These are phyloP conservation scores for Pseudogymnoascus sp. DNA, from an alignment of 2,329 filamentous ascomycete genomes.

Conservation along the genomic window DNA sequence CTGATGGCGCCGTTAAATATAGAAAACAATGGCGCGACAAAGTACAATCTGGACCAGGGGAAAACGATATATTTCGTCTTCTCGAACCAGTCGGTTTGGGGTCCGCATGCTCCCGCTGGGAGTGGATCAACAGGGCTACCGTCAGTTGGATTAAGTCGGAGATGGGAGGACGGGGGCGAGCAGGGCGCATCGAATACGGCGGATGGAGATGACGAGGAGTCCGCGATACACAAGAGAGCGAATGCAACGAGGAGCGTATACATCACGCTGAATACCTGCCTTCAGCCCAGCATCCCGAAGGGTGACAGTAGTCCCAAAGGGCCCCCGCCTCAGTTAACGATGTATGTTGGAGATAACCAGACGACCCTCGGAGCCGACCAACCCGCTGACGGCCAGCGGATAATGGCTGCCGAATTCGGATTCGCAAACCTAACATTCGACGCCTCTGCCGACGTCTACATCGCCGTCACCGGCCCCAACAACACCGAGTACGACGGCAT, in stretches of 20 bases:
- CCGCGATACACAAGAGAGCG: neutral
- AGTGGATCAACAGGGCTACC: conserved; percentile 27
- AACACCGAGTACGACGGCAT: conserved; percentile 47
- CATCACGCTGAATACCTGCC: conserved; percentile 80
- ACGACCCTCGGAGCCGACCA: conserved; percentile 55
- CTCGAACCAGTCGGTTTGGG: conserved; percentile 46
- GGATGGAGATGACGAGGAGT: conserved; percentile 12
- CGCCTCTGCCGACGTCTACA: conserved; percentile 61
- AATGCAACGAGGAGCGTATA: conserved; percentile 44
- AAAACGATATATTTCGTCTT: conserved; percentile 59
- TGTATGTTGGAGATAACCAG: conserved; percentile 66
- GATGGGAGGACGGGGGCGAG: conserved; percentile 17
- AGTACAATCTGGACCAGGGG: conserved; percentile 56
- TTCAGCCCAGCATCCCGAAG: conserved; percentile 51
- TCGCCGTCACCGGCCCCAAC: conserved; percentile 67
- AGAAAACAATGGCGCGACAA: conserved; percentile 57
- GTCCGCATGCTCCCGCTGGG: conserved; percentile 31
- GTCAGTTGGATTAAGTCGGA: conserved; percentile 19
- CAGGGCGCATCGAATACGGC: conserved; percentile 6
- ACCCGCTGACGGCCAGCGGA: conserved; percentile 12
- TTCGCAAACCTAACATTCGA: conserved; percentile 49
- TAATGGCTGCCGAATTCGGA: conserved; percentile 20
- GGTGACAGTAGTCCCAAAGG: conserved; percentile 13
- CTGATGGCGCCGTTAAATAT: neutral
- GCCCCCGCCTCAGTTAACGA: conserved; percentile 62